Conservation (phyloP, 495 filamentous ascomycete species). For the Daldinia concentrica region DNA sequence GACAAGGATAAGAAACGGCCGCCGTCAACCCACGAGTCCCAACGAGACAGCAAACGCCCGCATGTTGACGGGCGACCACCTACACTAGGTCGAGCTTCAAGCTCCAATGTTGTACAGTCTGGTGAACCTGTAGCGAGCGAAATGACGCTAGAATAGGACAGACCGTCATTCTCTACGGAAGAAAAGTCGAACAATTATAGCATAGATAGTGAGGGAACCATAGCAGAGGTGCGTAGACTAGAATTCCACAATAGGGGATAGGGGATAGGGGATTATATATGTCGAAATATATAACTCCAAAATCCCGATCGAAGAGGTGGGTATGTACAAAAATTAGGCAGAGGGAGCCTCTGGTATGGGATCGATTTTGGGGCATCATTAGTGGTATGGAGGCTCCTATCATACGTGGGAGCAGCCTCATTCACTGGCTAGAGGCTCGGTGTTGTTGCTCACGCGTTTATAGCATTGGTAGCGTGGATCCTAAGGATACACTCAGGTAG, state of each 20-base stretch:
- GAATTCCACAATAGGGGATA: neutral
- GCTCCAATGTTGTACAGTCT: slow-evolving; percentile 20
- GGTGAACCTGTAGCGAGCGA: slow-evolving; percentile 11
- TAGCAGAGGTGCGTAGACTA: neutral
- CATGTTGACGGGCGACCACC: slow-evolving; percentile 49
- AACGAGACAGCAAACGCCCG: slow-evolving; percentile 54
- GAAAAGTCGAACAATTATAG: neutral
- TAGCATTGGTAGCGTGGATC: neutral
- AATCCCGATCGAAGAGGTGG: neutral
- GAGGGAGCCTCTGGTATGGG: neutral
- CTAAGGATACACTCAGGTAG: neutral
- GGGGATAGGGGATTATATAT: slow-evolving; percentile 9
- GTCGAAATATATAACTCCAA: neutral
- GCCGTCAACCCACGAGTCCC: slow-evolving; percentile 47
- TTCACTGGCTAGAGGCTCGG: neutral
- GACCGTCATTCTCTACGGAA: neutral
- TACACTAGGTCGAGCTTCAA: slow-evolving; percentile 7
- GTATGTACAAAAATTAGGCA: neutral
- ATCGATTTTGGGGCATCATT: neutral
- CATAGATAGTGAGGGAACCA: neutral
- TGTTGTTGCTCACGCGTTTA: neutral
- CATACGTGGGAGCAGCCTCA: neutral
- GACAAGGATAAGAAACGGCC: slow-evolving; percentile 62
- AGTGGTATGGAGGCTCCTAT: neutral
- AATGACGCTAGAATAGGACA: slow-evolving; percentile 10